Evolutionary conservation across 192 early-diverging fungal genomes (phyloP), one percentile per base, ranked within the genome.

Genomic region (Rhizophagus prolifer): DNA sequence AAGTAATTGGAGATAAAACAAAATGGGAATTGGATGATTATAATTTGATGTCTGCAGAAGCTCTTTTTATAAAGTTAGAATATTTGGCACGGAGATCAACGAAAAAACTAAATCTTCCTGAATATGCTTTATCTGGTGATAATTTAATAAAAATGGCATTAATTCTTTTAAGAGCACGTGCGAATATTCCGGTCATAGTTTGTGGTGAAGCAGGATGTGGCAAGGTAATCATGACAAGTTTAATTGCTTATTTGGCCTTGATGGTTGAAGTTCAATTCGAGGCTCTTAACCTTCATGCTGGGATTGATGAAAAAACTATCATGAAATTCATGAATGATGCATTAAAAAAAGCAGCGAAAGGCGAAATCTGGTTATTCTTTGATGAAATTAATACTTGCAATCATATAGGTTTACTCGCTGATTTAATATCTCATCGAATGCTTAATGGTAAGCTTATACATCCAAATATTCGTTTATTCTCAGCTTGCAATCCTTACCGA

Each of bases 141-240:
- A 74, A 74, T 34, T 63, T 74, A 12, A 58, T 74, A 23, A 74
- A 74, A 28, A 74, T 74, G 72, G 72, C 72, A n/a, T 38, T 74
- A 54, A 54, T 54, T 54, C 50, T 54, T 54, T 54, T 54, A 54
- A 54, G 50, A 54, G 50, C 4, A 1, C 34, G 50, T 74, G 30
- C 31, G 26, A 74, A 64, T 58, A 64, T 74, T 60, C 72, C 72
- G 3, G 50, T 44, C 41, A 44, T 54, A 54, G 16, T 54, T 54
- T 54, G 50, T 19, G 50, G 50, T 7, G 54, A 50, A 54, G 50
- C 16, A 21, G 50, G 50, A 54, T 54, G 50, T 54, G 50, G 50
- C 5, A 54, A 54, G 50, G 36, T 63, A 26, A 54, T 44, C 2
- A 12, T 44, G 50, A 54, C 50, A 54, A 54, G 50, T 21, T 54